These are phyloP conservation scores for Hemisphaericaspora xylanilytica DNA, from an alignment of 1,139 yeast species.

Conservation along the genomic window DNA sequence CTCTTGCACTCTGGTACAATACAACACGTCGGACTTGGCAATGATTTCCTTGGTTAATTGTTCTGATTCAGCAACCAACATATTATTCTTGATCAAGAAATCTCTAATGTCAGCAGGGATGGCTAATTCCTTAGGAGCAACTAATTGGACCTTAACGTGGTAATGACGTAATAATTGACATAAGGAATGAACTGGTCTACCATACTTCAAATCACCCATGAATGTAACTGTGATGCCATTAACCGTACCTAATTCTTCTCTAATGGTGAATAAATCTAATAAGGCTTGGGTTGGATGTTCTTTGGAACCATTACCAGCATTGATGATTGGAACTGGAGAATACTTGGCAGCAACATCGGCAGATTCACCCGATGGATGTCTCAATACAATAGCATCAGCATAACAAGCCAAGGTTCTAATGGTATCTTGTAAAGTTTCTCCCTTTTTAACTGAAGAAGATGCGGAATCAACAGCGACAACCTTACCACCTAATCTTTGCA, in stretches of 20 bases:
- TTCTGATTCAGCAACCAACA: conserved; percentile 72
- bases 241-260: conserved; percentile 98
- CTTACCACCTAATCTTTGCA: conserved; percentile 99
- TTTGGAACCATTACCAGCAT: conserved; percentile 96
- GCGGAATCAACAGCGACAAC: conserved; percentile 83
- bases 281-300: conserved; percentile 99
- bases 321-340: conserved; percentile 95
- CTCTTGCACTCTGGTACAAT: conserved; percentile 97
- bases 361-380: conserved; percentile 92
- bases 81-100: conserved; percentile 61
- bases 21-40: conserved; percentile 87
- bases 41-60: conserved; percentile 79
- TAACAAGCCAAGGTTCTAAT: conserved; percentile 92
- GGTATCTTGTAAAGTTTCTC: conserved; percentile 97
- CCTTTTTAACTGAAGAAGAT: conserved; percentile 92
- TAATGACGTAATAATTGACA: conserved; percentile 88
- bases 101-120: conserved; percentile 73
- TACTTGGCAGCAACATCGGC: conserved; percentile 94
- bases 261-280: conserved; percentile 93
- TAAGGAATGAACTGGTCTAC: conserved; percentile 97
- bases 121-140: conserved; percentile 83
- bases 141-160: conserved; percentile 90
- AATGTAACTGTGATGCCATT: conserved; percentile 97
- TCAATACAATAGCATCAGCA: conserved; percentile 93
- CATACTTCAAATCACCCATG: conserved; percentile 98